phyloP scores from a whole-genome alignment of 2,329 filamentous ascomycete species.

The Thyridium curvatum region DNA sequence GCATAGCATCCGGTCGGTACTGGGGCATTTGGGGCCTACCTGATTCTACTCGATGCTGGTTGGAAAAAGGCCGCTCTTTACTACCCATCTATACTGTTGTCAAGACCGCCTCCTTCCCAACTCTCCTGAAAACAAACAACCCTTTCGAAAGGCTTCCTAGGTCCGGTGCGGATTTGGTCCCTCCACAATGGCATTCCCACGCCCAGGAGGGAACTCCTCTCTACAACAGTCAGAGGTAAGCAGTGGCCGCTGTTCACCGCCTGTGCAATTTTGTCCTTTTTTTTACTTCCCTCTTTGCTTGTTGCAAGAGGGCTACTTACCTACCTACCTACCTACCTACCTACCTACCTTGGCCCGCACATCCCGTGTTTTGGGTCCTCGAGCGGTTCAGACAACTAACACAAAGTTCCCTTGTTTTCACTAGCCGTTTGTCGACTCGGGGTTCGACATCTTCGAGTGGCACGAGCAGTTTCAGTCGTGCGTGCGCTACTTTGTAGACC shows the following conservation, averaged over 20 bases:
- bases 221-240: slow-evolving; percentile 26
- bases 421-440: slow-evolving; percentile 39
- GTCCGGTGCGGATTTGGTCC: too few species aligned
- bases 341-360: too few species aligned
- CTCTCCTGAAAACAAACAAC: too few species aligned
- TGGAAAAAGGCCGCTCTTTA: too few species aligned
- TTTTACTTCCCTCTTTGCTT: background rate
- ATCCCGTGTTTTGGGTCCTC: background rate
- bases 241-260: background rate
- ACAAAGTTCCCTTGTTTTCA: background rate
- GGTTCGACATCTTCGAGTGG: slow-evolving; percentile 86
- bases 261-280: background rate
- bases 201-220: slow-evolving; percentile 13
- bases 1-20: too few species aligned
- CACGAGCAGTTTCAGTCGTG: slow-evolving; percentile 87
- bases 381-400: background rate
- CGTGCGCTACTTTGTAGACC: slow-evolving; percentile 83
- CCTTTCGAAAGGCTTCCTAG: too few species aligned
- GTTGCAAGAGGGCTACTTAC: too few species aligned
- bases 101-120: too few species aligned
- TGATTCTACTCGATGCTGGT: too few species aligned
- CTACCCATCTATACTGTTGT: too few species aligned
- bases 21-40: too few species aligned
- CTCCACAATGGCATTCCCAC: slow-evolving; percentile 20
- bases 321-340: too few species aligned